Evolutionary conservation across 2,329 filamentous ascomycete genomes (phyloP), one percentile per base, ranked within the genome.

Genomic region (Arthrobotrys sinensis): DNA sequence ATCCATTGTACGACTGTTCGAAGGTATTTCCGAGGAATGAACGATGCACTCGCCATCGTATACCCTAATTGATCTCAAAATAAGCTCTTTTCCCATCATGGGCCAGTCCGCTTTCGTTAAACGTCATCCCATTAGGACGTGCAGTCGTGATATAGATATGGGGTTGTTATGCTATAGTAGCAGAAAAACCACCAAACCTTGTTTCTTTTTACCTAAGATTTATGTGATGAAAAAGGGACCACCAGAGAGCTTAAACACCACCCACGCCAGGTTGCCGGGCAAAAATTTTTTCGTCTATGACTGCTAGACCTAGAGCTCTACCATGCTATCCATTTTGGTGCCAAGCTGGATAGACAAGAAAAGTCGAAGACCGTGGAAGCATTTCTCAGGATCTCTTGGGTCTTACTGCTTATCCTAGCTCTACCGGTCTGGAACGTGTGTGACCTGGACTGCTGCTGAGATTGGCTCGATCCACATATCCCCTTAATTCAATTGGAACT

Each of bases 191-290:
- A 60, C 55, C 55, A 38, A 63, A 69, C 72, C 72, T 69, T 63
- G 72, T 69, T 76, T 69, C 52, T 53, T 77, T 66, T 77, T 77
- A 77, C 73, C 73, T 77, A 77, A 77, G 21, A 52, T 46, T 77
- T 77, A 77, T 38, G 66, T 63, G 60, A 77, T 77, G 38, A 50
- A 77, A 77, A 62, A 63, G 70, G 70, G 40, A 75, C 70, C 36
- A 28, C 19, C 36, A 45, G 34, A 45, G 34, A 53, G 46, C 63
- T 50, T 40, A 53, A 66, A 52, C 10, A 28, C 43, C 63, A 67
- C 62, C 52, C 70, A 67, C 52, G 63, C 52, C 55, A 40, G n/a
- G n/a, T 57, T 55, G n/a, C 10, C 19, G 19, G 21, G 45, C 19
- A 24, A 40, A 69, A 52, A 45, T 45, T 50, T 60, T 71, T 46